A percentile compares a stretch with the other conserved stretches of the same genome.
phyloP scores from a whole-genome alignment of 176 grass and related monocot species.

The Panicum miliaceum region DNA sequence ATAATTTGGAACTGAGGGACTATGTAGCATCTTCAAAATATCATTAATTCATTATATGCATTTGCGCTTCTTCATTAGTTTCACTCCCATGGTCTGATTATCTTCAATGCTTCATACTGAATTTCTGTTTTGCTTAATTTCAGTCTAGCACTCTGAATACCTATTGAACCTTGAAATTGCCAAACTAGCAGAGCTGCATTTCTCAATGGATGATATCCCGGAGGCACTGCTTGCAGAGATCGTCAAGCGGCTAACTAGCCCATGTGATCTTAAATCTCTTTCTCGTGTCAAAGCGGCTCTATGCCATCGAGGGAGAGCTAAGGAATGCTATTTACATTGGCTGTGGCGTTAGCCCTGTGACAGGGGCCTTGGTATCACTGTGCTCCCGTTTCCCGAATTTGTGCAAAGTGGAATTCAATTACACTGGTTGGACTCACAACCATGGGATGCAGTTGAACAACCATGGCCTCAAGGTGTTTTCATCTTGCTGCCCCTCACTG shows the following conservation, averaged over 20 bases:
- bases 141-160: neutral
- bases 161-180: neutral
- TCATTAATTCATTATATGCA: too few species aligned
- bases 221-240: conserved; percentile 55
- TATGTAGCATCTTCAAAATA: too few species aligned
- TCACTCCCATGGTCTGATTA: too few species aligned
- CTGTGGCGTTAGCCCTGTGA: conserved; percentile 45
- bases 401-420: conserved; percentile 57
- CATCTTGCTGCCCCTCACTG: conserved; percentile 11
- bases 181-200: neutral
- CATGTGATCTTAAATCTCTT: conserved; percentile 58
- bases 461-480: conserved; percentile 41
- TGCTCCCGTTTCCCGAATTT: conserved; percentile 25
- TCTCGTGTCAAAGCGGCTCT: conserved; percentile 54
- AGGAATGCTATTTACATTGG: conserved; percentile 49
- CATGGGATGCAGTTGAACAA: conserved; percentile 53
- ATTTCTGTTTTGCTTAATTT: neutral
- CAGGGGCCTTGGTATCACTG: conserved; percentile 41
- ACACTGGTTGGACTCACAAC: conserved; percentile 48
- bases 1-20: too few species aligned
- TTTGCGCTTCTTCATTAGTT: too few species aligned
- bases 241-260: conserved; percentile 47
- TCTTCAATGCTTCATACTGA: too few species aligned
- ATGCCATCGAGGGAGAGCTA: conserved; percentile 39
- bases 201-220: conserved; percentile 54